phyloP scores from a whole-genome alignment of 2,329 filamentous ascomycete genomes.

The Talaromyces marneffei region DNA sequence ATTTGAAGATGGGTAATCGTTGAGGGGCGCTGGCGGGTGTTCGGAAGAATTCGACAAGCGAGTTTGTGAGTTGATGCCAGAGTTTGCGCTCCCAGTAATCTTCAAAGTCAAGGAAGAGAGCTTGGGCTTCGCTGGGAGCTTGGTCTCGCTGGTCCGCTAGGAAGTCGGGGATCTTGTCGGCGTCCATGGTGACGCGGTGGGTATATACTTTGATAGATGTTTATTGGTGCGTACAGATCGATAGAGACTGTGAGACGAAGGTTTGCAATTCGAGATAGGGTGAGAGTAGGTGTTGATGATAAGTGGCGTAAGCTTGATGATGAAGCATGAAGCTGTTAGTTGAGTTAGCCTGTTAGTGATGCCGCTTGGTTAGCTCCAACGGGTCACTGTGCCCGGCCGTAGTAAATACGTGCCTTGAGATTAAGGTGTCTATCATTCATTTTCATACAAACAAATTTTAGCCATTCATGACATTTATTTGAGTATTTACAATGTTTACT shows the following conservation, averaged over 20 bases:
- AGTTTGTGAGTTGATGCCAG: slow-evolving; percentile 96
- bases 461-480: neutral
- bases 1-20: slow-evolving; percentile 84
- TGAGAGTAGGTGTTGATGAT: neutral
- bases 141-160: slow-evolving; percentile 83
- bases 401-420: slow-evolving; percentile 10
- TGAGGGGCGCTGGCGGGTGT: slow-evolving; percentile 73
- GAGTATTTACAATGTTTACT: neutral
- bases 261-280: neutral
- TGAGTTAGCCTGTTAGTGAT: slow-evolving; percentile 4
- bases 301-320: neutral
- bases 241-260: neutral
- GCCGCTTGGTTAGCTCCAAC: slow-evolving; percentile 22
- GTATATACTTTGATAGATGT: neutral
- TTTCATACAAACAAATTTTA: neutral
- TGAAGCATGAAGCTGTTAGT: slow-evolving; percentile 1
- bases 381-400: slow-evolving; percentile 24
- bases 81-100: slow-evolving; percentile 97
- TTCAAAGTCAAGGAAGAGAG: slow-evolving; percentile 85
- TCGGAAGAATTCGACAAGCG: slow-evolving; percentile 82
- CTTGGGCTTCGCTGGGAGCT: slow-evolving; percentile 81
- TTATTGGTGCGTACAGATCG: neutral
- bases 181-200: slow-evolving; percentile 58
- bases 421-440: neutral
- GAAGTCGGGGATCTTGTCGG: slow-evolving; percentile 85